These are phyloP conservation scores for Leccinum laetum DNA, from an alignment of 1,284 basidiomycete species.

Conservation along the genomic window DNA sequence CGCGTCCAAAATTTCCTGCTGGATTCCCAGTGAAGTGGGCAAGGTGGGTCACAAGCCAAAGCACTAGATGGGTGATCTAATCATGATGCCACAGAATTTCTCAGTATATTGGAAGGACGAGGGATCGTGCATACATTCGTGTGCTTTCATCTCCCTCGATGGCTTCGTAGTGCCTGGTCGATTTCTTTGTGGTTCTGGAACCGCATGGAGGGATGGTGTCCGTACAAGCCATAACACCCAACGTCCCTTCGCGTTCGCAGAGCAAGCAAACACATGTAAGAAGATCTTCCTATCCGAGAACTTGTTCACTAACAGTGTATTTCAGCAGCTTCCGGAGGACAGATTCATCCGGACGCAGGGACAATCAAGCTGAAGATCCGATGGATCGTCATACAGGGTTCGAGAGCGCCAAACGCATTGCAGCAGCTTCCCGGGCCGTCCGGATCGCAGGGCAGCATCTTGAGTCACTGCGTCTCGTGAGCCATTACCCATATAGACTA, in stretches of 20 bases:
- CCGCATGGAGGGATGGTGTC: conserved; percentile 45
- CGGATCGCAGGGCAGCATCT: conserved; percentile 31
- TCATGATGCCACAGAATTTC: conserved; percentile 43
- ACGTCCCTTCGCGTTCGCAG: conserved; percentile 57
- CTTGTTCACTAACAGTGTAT: neutral
- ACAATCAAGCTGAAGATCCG: conserved; percentile 58
- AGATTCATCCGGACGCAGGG: conserved; percentile 42
- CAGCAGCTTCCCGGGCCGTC: conserved; percentile 31
- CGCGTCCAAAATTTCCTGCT: conserved; percentile 53
- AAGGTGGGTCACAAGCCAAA: conserved; percentile 39
- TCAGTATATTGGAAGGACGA: conserved; percentile 61
- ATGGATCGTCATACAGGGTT: conserved; percentile 34
- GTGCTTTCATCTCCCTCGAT: conserved; percentile 58
- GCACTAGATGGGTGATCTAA: neutral
- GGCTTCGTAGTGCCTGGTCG: conserved; percentile 57
- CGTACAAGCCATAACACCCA: conserved; percentile 47
- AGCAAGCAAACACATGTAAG: conserved; percentile 34
- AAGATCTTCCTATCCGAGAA: neutral
- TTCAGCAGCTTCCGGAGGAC: conserved; percentile 1
- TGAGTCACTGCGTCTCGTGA: conserved; percentile 45
- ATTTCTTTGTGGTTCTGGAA: conserved; percentile 56
- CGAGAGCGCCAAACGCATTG: conserved; percentile 37
- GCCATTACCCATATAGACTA: neutral
- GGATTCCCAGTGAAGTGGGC: conserved; percentile 59
- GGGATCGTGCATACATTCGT: conserved; percentile 50